Percentiles rank a stretch among this genome's conserved stretches.
Evolutionary conservation across 805 yeast genomes (phyloP).

Genomic region (Pichia manshurica): DNA sequence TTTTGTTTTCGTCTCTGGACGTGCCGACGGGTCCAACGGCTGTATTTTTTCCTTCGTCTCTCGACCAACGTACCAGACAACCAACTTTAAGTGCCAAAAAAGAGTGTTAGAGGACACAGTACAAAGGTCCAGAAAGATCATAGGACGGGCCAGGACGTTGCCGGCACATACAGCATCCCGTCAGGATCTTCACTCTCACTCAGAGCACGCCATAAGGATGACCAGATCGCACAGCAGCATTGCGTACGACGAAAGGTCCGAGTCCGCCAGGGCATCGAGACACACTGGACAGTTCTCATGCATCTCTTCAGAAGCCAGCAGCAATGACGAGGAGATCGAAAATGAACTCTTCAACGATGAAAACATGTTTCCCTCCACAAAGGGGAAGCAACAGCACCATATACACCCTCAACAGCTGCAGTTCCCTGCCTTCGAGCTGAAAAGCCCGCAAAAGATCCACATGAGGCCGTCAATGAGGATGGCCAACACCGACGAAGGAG

Average conservation of each 20-base stretch:
- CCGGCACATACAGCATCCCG: too few relatives aligned
- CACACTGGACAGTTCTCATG: neutral
- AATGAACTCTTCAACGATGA: slow-evolving; percentile 6
- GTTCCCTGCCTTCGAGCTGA: neutral
- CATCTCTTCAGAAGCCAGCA: slow-evolving; percentile 2
- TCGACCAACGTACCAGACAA: too few relatives aligned
- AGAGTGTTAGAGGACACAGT: too few relatives aligned
- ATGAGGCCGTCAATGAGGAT: slow-evolving; percentile 4
- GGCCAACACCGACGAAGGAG: neutral
- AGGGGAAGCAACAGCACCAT: neutral
- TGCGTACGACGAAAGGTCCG: neutral
- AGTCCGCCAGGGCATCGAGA: neutral
- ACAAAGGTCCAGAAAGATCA: too few relatives aligned
- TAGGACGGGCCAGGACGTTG: too few relatives aligned
- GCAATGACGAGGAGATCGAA: slow-evolving; percentile 6
- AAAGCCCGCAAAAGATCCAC: neutral
- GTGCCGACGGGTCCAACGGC: too few relatives aligned
- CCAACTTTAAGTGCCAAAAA: too few relatives aligned
- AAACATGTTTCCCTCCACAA: neutral
- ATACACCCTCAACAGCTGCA: neutral
- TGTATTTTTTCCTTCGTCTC: too few relatives aligned
- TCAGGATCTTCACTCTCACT: too few relatives aligned
- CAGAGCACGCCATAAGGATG: too few relatives aligned
- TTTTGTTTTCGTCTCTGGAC: too few relatives aligned
- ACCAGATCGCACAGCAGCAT: neutral